Percentiles rank a stretch among this genome's conserved stretches.
These are phyloP conservation scores for Phytophthora pini DNA, from an alignment of 352 stramenopile genomes.

Conservation along the genomic window DNA sequence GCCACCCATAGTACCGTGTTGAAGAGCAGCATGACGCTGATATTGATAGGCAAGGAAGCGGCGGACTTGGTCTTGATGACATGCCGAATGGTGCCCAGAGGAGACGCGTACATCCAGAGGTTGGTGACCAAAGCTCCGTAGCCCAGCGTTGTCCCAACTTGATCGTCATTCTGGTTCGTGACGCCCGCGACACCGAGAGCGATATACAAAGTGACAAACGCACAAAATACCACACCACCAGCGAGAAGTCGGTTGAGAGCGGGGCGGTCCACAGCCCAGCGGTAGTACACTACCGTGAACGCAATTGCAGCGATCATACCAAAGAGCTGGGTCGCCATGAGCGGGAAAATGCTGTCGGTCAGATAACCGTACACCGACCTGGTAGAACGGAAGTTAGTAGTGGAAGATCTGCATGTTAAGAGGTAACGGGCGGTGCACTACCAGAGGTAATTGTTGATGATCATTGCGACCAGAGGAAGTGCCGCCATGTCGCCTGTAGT, in stretches of 20 bases:
- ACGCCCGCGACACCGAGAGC: conserved; percentile 31
- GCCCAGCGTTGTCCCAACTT: conserved; percentile 38
- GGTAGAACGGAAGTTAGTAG: neutral
- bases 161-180: conserved; percentile 35
- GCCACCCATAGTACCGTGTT: conserved; percentile 25
- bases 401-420: neutral
- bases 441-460: conserved; percentile 37
- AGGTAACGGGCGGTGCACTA: neutral
- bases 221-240: conserved; percentile 6
- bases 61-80: conserved; percentile 28
- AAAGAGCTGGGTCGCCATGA: conserved; percentile 32
- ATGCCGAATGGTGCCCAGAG: conserved; percentile 26
- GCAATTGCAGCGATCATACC: conserved; percentile 12
- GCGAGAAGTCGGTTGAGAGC: conserved; percentile 11
- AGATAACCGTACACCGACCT: conserved; percentile 36
- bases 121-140: conserved; percentile 28
- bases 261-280: conserved; percentile 10
- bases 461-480: conserved; percentile 30
- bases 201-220: conserved; percentile 35
- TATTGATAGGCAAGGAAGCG: conserved; percentile 32
- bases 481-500: conserved; percentile 24
- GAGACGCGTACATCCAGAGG: conserved; percentile 39
- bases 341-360: conserved; percentile 29
- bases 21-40: conserved; percentile 29
- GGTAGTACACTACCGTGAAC: conserved; percentile 28